Base-by-base conservation (phyloP, 352 stramenopile genomes). In the Globisporangium cystogenes region DNA sequence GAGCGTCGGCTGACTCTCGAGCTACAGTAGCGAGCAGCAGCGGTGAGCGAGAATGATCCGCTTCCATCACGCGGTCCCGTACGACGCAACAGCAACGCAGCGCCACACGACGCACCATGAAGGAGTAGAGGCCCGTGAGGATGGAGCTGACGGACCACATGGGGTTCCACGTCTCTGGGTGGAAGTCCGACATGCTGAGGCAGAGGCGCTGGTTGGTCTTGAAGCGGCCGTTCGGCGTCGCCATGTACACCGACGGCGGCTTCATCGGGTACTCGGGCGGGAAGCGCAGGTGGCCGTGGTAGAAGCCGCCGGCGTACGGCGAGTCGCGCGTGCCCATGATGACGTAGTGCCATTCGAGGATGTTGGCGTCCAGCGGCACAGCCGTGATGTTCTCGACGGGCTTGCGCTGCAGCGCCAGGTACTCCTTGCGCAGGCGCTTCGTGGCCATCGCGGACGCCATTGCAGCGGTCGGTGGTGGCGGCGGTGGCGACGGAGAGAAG, bases 271-370 rank as follows among this genome's bases (percentile, higher is more conserved):
- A 98, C 68, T 96, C 82, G 46, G 85, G 83, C 16, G 92, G 91
- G 64, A 98, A 98, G 48, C 83, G 80, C 48, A 97, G 79, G 49
- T 96, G 95, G 48, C 88, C 89, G 45, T 94, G 76, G 72, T 98
- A 98, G 56, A 74, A 82, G 10, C 88, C 88, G 35, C 87, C 88
- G 55, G 91, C 82, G 65, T 95, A 97, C 39, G 75, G 74, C 54
- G 74, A 64, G 48, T 69, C 74, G 6, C 62, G 41, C 24, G 77
- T 89, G 39, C 78, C 78, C 6, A 61, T 69, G 54, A 98, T 86
- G 27, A 98, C 90, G 66, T 97, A 98, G 64, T 98, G 88, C 87
- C 94, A 98, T 72, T 98, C 90, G n/a, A 98, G 72, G 57, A 98
- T 97, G 64, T 98, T 98, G 55, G 75, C 77, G 70, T 97, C 88